A percentile compares a stretch with the other conserved stretches of the same genome.
phyloP scores from a whole-genome alignment of 2,329 filamentous ascomycete species.

The Zelopaecilomyces penicillatus region DNA sequence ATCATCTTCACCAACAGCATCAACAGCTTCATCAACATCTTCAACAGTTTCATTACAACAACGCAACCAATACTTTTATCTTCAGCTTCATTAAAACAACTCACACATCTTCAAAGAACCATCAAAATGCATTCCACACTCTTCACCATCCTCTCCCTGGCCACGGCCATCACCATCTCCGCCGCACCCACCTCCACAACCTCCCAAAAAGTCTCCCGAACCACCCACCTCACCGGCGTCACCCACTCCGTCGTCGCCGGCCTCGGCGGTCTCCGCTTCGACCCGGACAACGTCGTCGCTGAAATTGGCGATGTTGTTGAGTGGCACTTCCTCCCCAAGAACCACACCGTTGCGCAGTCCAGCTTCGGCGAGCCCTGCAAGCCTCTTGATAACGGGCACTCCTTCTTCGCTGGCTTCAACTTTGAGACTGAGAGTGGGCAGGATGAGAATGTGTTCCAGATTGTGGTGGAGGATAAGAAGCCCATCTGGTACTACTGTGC shows the following conservation, averaged over 20 bases:
- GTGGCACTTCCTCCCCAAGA: constrained; percentile 37
- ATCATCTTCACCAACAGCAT: neutral
- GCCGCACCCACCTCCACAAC: constrained; percentile 5
- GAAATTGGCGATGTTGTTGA: constrained; percentile 38
- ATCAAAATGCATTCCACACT: constrained; percentile 6
- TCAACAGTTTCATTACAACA: neutral
- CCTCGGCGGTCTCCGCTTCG: constrained; percentile 32
- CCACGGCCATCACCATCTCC: constrained; percentile 2
- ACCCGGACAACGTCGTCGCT: constrained; percentile 42
- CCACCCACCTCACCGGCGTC: neutral
- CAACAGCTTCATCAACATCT: neutral
- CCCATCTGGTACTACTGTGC: constrained; percentile 55
- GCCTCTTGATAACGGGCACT: constrained; percentile 42
- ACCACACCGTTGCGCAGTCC: constrained; percentile 55
- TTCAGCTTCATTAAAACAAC: neutral
- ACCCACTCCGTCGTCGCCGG: constrained; percentile 7
- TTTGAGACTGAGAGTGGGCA: constrained; percentile 12
- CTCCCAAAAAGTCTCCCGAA: neutral
- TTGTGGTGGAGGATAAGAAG: constrained; percentile 28
- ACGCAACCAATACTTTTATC: neutral
- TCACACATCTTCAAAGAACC: neutral
- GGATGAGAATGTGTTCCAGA: constrained; percentile 12
- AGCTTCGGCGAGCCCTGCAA: constrained; percentile 51
- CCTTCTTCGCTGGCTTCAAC: constrained; percentile 24
- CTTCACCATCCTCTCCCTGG: constrained; percentile 4